These are phyloP conservation scores for Hypsizygus marmoreus DNA, from an alignment of 768 basidiomycete species.

Conservation along the genomic window DNA sequence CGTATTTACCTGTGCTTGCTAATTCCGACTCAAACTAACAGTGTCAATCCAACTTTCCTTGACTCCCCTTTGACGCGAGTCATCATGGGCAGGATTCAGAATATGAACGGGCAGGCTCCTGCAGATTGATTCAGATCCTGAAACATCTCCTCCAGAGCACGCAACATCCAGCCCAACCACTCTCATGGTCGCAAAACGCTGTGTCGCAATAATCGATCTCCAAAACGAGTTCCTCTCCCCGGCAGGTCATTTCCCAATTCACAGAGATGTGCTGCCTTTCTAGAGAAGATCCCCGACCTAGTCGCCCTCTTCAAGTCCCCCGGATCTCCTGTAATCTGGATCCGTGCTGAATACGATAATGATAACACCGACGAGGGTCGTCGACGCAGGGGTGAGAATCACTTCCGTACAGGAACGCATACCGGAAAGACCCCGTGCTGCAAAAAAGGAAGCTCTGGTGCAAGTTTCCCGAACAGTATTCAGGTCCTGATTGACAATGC, in stretches of 20 bases:
- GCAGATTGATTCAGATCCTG: too few relatives aligned
- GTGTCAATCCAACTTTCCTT: too few relatives aligned
- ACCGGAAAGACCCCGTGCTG: slow-evolving; percentile 25
- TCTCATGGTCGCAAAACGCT: slow-evolving; percentile 6
- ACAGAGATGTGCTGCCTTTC: slow-evolving; percentile 18
- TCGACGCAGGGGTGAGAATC: slow-evolving; percentile 3
- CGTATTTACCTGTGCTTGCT: too few relatives aligned
- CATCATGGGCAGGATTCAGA: too few relatives aligned
- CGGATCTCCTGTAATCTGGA: slow-evolving; percentile 20
- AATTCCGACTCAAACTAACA: too few relatives aligned
- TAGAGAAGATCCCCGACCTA: slow-evolving; percentile 17
- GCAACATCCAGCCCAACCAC: not conserved
- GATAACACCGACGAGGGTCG: not conserved
- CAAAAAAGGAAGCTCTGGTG: slow-evolving; percentile 19
- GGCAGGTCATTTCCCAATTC: slow-evolving; percentile 23
- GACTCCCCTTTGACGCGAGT: too few relatives aligned
- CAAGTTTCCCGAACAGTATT: slow-evolving; percentile 19
- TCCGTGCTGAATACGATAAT: slow-evolving; percentile 22
- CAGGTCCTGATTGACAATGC: slow-evolving; percentile 12
- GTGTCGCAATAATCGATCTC: slow-evolving; percentile 28
- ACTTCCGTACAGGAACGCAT: slow-evolving; percentile 23
- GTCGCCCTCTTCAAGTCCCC: slow-evolving; percentile 15
- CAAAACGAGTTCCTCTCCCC: slow-evolving; percentile 29
- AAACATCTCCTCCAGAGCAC: too few relatives aligned
- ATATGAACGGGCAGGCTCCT: too few relatives aligned